phyloP scores from a whole-genome alignment of 1,284 basidiomycete species.

The Ganoderma multipileum region DNA sequence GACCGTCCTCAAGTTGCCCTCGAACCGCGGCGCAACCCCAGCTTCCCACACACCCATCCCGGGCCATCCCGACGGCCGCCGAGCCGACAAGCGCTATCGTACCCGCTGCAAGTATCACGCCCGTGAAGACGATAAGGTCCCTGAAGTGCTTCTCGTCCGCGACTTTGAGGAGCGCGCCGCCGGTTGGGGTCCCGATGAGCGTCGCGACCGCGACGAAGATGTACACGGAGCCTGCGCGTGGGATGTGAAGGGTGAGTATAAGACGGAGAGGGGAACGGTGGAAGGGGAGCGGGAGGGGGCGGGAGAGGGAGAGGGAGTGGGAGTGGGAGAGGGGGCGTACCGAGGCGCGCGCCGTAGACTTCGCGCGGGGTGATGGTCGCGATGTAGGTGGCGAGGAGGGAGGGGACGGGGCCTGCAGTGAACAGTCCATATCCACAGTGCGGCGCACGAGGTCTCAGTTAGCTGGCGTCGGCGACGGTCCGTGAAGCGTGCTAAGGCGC shows the following conservation, averaged over 20 bases:
- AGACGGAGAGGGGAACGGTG: too few species aligned
- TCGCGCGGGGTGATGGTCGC: conserved; percentile 29
- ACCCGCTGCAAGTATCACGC: conserved; percentile 30
- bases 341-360: conserved; percentile 28
- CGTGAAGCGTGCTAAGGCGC: neutral
- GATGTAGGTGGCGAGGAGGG: conserved; percentile 28
- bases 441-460: neutral
- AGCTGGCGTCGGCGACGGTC: neutral
- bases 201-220: conserved; percentile 24
- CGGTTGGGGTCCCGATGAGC: conserved; percentile 34
- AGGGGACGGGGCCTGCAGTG: conserved; percentile 27
- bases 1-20: neutral
- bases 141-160: conserved; percentile 37
- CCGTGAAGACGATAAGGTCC: conserved; percentile 42
- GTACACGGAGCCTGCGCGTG: conserved; percentile 38
- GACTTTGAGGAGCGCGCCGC: conserved; percentile 39
- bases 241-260: too few species aligned
- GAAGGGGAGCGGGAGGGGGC: neutral
- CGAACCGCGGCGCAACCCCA: neutral
- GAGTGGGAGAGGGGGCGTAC: too few species aligned
- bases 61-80: conserved; percentile 52
- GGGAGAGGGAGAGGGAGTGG: neutral
- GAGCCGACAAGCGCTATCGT: conserved; percentile 14
- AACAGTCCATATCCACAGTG: too few species aligned
- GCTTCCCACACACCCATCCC: neutral